Evolutionary conservation across 2,329 filamentous ascomycete genomes (phyloP), one percentile per base, ranked within the genome.

Genomic region (Phoma herbarum): DNA sequence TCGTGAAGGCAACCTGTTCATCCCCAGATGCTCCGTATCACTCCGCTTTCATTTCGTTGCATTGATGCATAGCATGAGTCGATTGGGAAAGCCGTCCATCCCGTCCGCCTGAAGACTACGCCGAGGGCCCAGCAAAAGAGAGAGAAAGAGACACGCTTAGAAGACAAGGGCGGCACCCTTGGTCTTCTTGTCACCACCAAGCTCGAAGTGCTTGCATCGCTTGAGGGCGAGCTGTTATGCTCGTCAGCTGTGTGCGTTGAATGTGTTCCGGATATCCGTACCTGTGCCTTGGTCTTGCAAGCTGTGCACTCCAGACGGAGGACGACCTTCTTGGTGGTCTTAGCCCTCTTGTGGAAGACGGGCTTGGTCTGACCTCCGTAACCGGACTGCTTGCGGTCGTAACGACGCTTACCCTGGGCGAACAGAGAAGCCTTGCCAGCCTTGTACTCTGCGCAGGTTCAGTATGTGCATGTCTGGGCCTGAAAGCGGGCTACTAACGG

Each of bases 131-230:
- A 75, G 69, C 72, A 75, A 75, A 74, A 74, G 73, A 72, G 70
- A 73, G 71, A 76, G 69, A 70, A 76, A 70, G 71, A 66, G 83
- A 83, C 77, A 80, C 83, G 86, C 85, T 90, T 97, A 99, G 89
- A 99, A 99, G 79, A 99, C 95, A 80, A 99, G 89, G 84, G 95
- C 95, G 78, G 95, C 95, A 90, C 95, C 95, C 93, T 99, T 99
- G 78, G 95, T 99, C 92, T 99, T 99, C 93, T 99, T 99, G 90
- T 99, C 95, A 89, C 95, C 95, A 90, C 95, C 95, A 79, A 99
- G 86, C 87, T 99, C 95, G 85, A 99, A 99, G 89, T 99, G 95
- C 91, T 99, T 99, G 93, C 95, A 99, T 81, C 95, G 92, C 91
- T 99, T 99, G 83, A 99, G 87, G 75, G 95, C 88, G 79, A 99